These are phyloP conservation scores for Periconia sp. DNA, from an alignment of 2,329 filamentous ascomycete genomes.

Conservation along the genomic window DNA sequence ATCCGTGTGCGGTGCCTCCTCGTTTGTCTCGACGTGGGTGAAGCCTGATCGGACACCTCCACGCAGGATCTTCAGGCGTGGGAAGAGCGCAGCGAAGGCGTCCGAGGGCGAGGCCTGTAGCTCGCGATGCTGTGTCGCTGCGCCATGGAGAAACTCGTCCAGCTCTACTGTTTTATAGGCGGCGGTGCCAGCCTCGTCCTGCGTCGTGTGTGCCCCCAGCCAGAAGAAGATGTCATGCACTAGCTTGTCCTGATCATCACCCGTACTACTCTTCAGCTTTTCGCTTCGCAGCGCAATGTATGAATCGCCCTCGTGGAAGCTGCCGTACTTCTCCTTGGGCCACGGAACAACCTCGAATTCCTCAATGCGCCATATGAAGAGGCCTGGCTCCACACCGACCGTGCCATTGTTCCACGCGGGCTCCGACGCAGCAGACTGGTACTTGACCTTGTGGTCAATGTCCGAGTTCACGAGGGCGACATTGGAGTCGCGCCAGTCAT, in stretches of 20 bases:
- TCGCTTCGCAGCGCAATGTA: slow-evolving; percentile 70
- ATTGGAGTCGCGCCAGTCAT: slow-evolving; percentile 72
- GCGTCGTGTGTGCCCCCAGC: slow-evolving; percentile 68
- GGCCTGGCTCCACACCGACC: slow-evolving; percentile 60
- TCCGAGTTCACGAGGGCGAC: slow-evolving; percentile 68
- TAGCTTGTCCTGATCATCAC: slow-evolving; percentile 25
- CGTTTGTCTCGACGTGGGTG: slow-evolving; percentile 62
- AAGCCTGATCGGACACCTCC: slow-evolving; percentile 70
- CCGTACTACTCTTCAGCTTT: slow-evolving; percentile 57
- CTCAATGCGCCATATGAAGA: slow-evolving; percentile 71
- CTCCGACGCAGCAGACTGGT: slow-evolving; percentile 68
- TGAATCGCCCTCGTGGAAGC: slow-evolving; percentile 72
- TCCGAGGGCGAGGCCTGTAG: slow-evolving; percentile 65
- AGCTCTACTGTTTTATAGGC: slow-evolving; percentile 75
- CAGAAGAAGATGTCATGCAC: slow-evolving; percentile 73
- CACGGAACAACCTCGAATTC: slow-evolving; percentile 69
- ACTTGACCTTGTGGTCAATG: slow-evolving; percentile 72
- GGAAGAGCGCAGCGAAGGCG: slow-evolving; percentile 67
- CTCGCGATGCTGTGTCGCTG: slow-evolving; percentile 70
- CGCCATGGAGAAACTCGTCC: slow-evolving; percentile 68
- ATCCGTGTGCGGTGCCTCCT: slow-evolving; percentile 52
- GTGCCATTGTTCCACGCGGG: slow-evolving; percentile 69
- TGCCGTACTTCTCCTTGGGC: slow-evolving; percentile 62
- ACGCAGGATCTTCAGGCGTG: slow-evolving; percentile 63
- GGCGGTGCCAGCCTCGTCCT: slow-evolving; percentile 72